phyloP scores from a whole-genome alignment of 495 filamentous ascomycete genomes.

The Rhypophila decipiens region DNA sequence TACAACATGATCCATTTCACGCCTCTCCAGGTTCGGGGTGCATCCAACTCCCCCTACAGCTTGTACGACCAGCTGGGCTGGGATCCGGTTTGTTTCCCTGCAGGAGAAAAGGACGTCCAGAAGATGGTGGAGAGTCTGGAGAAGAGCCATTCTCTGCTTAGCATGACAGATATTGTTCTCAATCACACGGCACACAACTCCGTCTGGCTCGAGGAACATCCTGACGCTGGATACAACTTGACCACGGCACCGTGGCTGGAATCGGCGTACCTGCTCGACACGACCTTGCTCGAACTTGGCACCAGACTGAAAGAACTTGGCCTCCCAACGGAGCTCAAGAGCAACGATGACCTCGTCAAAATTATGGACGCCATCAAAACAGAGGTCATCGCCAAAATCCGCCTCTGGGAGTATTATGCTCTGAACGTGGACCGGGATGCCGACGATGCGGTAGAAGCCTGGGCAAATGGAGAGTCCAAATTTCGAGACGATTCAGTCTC shows the following conservation, averaged over 20 bases:
- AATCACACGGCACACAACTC: slow-evolving; percentile 98
- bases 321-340: slow-evolving; percentile 66
- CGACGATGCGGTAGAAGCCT: slow-evolving; percentile 60
- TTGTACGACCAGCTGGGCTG: slow-evolving; percentile 87
- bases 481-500: slow-evolving; percentile 40
- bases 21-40: slow-evolving; percentile 80
- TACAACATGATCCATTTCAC: slow-evolving; percentile 99
- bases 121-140: slow-evolving; percentile 76
- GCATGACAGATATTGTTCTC: slow-evolving; percentile 93
- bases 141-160: slow-evolving; percentile 74
- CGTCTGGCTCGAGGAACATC: slow-evolving; percentile 88
- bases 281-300: slow-evolving; percentile 71
- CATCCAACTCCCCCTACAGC: slow-evolving; percentile 94
- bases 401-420: slow-evolving; percentile 91
- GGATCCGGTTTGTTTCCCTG: slow-evolving; percentile 75
- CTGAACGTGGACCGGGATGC: slow-evolving; percentile 71
- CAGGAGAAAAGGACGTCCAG: slow-evolving; percentile 78
- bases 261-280: slow-evolving; percentile 81
- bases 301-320: slow-evolving; percentile 58
- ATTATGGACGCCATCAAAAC: slow-evolving; percentile 82
- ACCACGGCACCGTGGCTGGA: slow-evolving; percentile 91
- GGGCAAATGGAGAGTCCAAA: slow-evolving; percentile 51
- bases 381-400: slow-evolving; percentile 65
- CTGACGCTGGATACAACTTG: slow-evolving; percentile 92
- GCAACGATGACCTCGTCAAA: slow-evolving; percentile 64